Evolutionary conservation across 345 rosid genomes (phyloP).

Genomic region (Corchorus olitorius): DNA sequence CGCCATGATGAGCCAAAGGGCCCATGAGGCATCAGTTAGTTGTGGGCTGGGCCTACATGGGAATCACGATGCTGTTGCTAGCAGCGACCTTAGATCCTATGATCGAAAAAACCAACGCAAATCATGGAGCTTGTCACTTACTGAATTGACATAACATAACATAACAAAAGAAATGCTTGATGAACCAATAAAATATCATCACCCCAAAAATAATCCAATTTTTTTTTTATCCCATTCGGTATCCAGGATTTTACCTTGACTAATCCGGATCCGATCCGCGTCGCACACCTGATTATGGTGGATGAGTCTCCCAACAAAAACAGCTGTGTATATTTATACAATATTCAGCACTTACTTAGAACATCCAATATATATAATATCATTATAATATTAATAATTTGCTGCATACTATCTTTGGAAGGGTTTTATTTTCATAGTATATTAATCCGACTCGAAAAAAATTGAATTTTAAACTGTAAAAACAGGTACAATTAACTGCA

Average conservation of each 20-base stretch:
- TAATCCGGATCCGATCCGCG: too few species aligned
- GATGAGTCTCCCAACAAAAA: too few species aligned
- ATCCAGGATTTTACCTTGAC: too few species aligned
- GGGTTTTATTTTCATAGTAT: too few species aligned
- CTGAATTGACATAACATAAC: not conserved
- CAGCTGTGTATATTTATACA: too few species aligned
- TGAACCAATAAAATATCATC: too few species aligned
- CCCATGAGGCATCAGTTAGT: not conserved
- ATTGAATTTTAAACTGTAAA: too few species aligned
- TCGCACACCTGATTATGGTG: too few species aligned
- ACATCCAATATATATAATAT: not conserved
- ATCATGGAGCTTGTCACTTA: not conserved
- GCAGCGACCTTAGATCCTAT: not conserved
- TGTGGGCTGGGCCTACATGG: conserved; percentile 14
- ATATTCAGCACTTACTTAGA: not conserved
- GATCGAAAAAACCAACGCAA: not conserved
- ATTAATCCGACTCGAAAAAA: too few species aligned
- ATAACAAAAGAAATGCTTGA: not conserved
- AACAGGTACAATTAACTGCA: too few species aligned
- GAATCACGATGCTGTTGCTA: conserved; percentile 16
- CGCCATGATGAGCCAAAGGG: not conserved
- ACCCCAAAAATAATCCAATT: not conserved
- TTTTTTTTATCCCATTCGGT: too few species aligned
- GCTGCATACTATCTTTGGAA: not conserved
- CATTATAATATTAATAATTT: not conserved